Evolutionary conservation across 306 rosid genomes (phyloP), one percentile per base, ranked within the genome.

Genomic region (Malus fusca): DNA sequence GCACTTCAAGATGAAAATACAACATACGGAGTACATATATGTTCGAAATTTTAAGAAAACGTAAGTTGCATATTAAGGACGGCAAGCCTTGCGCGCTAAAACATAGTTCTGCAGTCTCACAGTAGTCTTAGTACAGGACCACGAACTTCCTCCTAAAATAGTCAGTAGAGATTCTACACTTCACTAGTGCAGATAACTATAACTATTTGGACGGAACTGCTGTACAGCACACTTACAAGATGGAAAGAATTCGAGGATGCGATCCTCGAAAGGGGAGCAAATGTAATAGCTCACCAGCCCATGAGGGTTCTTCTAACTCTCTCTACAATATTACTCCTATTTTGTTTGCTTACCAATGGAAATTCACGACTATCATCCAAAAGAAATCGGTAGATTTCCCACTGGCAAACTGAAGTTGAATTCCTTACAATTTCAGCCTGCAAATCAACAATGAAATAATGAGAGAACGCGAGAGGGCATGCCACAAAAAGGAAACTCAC

Each of bases 361-460:
- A 92, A 85, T 63, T 86, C 96, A 3, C 79, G 56, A 67, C 82
- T 84, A 71, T 92, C 98, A 10, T 90, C 90, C 88, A 92, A 75
- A 79, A 90, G 86, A 84, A 92, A 87, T 80, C 94, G 81, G 88
- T 92, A 92, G 2, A 90, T 92, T 84, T 92, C 96, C 98, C 96
- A 92, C 82, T 92, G 94, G 58, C 90, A 92, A 69, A 79, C 88
- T 74, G 79, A 78, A 14, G 96, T 86, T 56, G 91, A 86, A 83
- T 92, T 92, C 83, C 98, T 86, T 25, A 84, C 86, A 68, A 92
- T 83, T 86, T 92, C 98, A 72, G 98, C 98, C 98, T 92, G 42
- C 68, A 79, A 14, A 30, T 28, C 40, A 33, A 18, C 23, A 68
- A 59, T 23, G 19, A 78, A 35, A 69, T 43, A 19, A 31, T 28